Percentiles rank a stretch among this genome's conserved stretches.
These are phyloP conservation scores for Lagenidium giganteum DNA, from an alignment of 352 stramenopile genomes.

Conservation along the genomic window DNA sequence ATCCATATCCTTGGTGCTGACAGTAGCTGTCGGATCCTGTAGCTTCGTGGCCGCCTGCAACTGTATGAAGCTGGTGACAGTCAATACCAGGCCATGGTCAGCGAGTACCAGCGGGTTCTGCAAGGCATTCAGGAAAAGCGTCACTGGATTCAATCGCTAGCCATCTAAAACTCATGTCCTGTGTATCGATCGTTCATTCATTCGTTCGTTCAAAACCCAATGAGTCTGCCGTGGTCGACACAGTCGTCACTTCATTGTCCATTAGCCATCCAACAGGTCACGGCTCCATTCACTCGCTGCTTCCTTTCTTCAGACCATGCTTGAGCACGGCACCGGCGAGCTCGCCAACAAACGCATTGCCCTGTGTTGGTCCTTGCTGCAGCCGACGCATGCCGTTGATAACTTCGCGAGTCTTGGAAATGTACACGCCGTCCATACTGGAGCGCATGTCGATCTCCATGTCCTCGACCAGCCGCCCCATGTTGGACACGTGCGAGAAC, in stretches of 20 bases:
- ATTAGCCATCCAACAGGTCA: too few relatives aligned
- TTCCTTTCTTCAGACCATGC: slow-evolving; percentile 61
- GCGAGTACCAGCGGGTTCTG: slow-evolving; percentile 26
- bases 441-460: slow-evolving; percentile 94
- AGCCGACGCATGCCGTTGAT: slow-evolving; percentile 90
- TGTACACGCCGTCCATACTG: slow-evolving; percentile 91
- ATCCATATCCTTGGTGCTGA: too few relatives aligned
- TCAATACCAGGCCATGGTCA: slow-evolving; percentile 31
- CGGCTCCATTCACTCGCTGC: too few relatives aligned
- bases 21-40: too few relatives aligned
- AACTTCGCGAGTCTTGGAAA: slow-evolving; percentile 94
- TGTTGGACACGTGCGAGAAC: slow-evolving; percentile 90
- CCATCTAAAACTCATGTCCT: slow-evolving; percentile 18
- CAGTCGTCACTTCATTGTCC: too few relatives aligned
- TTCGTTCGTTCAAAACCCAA: too few relatives aligned
- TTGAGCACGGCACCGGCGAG: slow-evolving; percentile 66
- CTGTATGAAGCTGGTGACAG: slow-evolving; percentile 24
- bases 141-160: slow-evolving; percentile 32
- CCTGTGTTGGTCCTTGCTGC: slow-evolving; percentile 49
- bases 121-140: slow-evolving; percentile 33
- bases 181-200: too few relatives aligned
- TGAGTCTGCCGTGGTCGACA: too few relatives aligned
- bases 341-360: slow-evolving; percentile 74
- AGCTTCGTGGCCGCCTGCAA: slow-evolving; percentile 30
- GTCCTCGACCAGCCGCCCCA: slow-evolving; percentile 94